phyloP scores from a whole-genome alignment of 2,329 filamentous ascomycete genomes.

The Cladophialophora chaetospira region DNA sequence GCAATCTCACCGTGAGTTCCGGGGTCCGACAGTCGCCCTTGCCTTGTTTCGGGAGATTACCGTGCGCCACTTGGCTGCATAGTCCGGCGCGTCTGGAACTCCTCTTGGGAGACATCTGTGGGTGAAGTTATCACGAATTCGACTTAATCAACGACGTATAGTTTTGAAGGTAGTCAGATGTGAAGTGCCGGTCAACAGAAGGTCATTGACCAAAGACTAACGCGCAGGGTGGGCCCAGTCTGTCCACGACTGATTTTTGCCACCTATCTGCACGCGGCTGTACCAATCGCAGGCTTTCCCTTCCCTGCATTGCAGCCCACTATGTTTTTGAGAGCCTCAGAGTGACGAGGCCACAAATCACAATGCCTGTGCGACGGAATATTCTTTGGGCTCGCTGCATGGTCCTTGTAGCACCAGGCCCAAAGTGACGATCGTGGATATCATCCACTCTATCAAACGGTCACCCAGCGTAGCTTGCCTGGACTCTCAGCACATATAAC shows the following conservation, averaged over 20 bases:
- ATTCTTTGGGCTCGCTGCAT: background rate
- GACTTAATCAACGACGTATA: background rate
- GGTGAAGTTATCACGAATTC: background rate
- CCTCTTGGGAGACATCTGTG: background rate
- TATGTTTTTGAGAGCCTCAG: too few species aligned
- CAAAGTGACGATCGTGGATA: too few species aligned
- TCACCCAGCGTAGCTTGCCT: too few species aligned
- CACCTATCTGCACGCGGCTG: too few species aligned
- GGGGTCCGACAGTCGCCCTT: background rate
- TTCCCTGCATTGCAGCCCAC: too few species aligned
- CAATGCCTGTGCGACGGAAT: background rate
- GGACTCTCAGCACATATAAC: background rate
- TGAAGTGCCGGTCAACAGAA: background rate
- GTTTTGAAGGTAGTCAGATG: background rate
- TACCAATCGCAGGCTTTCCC: background rate
- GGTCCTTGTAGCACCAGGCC: background rate
- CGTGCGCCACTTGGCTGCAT: background rate
- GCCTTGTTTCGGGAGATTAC: background rate
- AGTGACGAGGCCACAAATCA: background rate
- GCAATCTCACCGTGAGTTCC: background rate
- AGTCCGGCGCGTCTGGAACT: background rate
- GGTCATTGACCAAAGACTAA: background rate
- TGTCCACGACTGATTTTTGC: too few species aligned
- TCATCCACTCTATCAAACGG: too few species aligned
- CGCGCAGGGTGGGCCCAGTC: too few species aligned